Evolutionary conservation across 2,329 filamentous ascomycete species (phyloP), one percentile per base, ranked within the genome.

Genomic region (Karstenula rhodostoma): DNA sequence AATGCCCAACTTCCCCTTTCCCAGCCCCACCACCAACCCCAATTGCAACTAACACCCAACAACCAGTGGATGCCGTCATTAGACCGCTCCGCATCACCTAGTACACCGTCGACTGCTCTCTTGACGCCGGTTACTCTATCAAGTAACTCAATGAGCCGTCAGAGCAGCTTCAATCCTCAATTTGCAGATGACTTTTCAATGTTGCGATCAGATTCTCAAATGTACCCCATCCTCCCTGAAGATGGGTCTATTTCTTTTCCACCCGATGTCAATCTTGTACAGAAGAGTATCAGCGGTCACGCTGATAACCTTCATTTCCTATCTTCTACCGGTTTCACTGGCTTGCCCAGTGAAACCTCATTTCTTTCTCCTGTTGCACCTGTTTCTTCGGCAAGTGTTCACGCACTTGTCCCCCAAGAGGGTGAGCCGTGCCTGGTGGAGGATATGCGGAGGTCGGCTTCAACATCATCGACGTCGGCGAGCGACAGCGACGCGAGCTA

Each of bases 361-460:
- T 73, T 76, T 65, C 61, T 73, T 71, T 72, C 71, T 58, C 59
- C 70, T 74, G 15, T 49, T 22, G 56, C 64, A 56, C 63, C 62
- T 54, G 46, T 67, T 62, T 68, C 70, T 67, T 64, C 62, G 63
- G 57, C 72, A 75, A 74, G 73, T 77, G 72, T 66, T 17, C 63
- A 66, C 35, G 64, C 73, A 74, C 69, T 76, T 74, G 72, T 65
- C 67, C 67, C 4, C n/a, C 37, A 67, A 59, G 61, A 69, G 59
- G 56, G 69, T 52, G 61, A 68, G 71, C 66, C 71, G 74, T 63
- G 70, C 73, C 73, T 76, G 71, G 76, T 76, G 67, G 74, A 79
- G 71, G 82, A 85, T 72, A 85, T 86, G 83, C 79, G 79, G 71
- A 79, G 79, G 72, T 82, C 82, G 64, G 68, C 79, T 69, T 86